These are phyloP conservation scores for Linderina pennispora DNA, from an alignment of 192 early-diverging fungal genomes.

Conservation along the genomic window DNA sequence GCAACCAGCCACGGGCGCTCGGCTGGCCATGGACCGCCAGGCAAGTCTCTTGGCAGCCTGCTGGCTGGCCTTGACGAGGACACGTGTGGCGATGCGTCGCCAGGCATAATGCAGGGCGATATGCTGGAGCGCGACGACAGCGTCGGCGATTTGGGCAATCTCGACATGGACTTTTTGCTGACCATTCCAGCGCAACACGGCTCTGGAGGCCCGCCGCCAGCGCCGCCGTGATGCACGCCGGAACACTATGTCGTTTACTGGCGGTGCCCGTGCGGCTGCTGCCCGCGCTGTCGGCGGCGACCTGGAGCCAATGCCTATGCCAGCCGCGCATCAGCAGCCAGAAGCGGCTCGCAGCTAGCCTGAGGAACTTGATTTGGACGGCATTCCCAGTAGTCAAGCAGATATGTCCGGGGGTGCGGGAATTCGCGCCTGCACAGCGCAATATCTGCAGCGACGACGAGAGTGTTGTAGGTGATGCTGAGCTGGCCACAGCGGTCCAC, in stretches of 20 bases:
- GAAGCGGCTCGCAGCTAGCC: no score
- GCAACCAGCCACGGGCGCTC: constrained; percentile 8
- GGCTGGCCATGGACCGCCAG: not conserved
- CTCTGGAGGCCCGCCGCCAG: constrained; percentile 38
- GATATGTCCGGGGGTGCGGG: no score
- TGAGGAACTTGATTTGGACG: no score
- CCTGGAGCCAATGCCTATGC: no score
- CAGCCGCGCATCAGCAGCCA: no score
- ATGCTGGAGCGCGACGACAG: not conserved
- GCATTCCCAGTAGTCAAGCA: no score
- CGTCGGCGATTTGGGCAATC: constrained; percentile 19
- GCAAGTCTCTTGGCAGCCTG: constrained; percentile 7
- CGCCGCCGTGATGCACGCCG: constrained; percentile 40
- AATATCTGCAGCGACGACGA: no score
- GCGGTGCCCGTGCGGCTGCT: no score
- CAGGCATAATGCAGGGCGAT: not conserved
- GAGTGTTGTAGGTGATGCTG: no score
- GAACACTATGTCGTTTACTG: constrained; percentile 37
- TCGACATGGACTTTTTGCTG: constrained; percentile 41
- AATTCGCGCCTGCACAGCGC: no score
- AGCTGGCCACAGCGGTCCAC: no score
- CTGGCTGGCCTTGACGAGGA: constrained; percentile 10
- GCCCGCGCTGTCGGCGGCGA: no score
- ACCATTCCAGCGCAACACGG: constrained; percentile 43
- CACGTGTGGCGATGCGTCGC: not conserved